Conservation (phyloP, 495 filamentous ascomycete genomes). For the Xylaria longipes region DNA sequence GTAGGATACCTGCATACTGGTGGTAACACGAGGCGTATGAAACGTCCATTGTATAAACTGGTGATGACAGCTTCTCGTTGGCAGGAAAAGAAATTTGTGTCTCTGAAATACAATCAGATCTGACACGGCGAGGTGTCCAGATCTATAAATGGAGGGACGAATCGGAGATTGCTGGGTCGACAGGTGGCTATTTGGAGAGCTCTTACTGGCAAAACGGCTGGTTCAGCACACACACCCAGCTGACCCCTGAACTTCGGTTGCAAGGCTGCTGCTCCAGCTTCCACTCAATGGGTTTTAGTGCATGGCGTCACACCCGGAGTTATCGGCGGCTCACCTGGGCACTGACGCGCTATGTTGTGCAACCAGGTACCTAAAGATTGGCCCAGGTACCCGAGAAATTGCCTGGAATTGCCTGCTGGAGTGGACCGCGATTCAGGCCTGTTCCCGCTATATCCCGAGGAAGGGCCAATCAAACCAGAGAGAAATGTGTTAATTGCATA, state of each 20-base stretch:
- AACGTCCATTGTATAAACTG: background rate
- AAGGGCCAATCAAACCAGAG: slow-evolving; percentile 13
- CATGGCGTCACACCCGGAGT: background rate
- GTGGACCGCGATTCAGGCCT: background rate
- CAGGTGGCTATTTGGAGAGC: background rate
- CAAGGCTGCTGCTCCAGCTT: slow-evolving; percentile 2
- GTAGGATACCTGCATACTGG: slow-evolving; percentile 2
- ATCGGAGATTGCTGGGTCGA: background rate
- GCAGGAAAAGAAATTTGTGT: background rate
- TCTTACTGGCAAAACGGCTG: background rate
- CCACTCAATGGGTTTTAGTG: background rate
- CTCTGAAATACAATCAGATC: background rate
- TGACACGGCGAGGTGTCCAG: background rate
- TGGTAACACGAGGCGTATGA: background rate
- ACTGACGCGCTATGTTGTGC: background rate
- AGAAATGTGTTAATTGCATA: slow-evolving; percentile 25
- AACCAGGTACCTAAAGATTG: background rate
- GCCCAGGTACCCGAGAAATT: slow-evolving; percentile 20
- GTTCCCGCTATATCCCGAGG: slow-evolving; percentile 17
- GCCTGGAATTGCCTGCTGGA: background rate
- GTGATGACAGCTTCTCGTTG: background rate
- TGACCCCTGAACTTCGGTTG: background rate
- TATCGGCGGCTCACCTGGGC: slow-evolving; percentile 10
- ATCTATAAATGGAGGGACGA: slow-evolving; percentile 14
- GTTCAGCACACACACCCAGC: background rate